Evolutionary conservation across 805 yeast genomes (phyloP), one percentile per base, ranked within the genome.

Genomic region (Saccharomyces paradoxus): DNA sequence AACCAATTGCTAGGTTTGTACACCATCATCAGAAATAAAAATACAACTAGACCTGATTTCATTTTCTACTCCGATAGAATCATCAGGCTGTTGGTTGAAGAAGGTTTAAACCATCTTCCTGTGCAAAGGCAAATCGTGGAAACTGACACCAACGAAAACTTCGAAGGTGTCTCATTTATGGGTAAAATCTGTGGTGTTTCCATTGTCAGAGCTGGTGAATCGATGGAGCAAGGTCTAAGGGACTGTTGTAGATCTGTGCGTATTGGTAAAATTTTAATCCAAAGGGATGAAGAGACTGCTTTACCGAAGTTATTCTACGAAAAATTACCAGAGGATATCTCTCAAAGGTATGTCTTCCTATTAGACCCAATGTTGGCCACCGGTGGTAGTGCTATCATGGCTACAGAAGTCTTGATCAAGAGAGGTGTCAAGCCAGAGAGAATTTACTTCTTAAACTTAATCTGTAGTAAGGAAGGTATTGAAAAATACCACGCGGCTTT

Each of bases 131-230:
- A 76, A 31, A 67, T 74, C 3, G 86, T 94, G 49, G 77, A 78
- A 52, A 91, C 98, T 37, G 92, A 95, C 49, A 83, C 94, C 12
- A 86, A 84, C 52, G 78, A 82, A 59, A 72, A 73, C 41, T 89
- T 81, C 69, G 77, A 81, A 3, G 99, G 99, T 13, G 85, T 86
- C 55, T 77, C 78, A 56, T 92, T 92, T 70, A 74, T 82, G 65
- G 98, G 99, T 48, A 90, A 89, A 72, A 94, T 94, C 57, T 92
- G 98, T 70, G 99, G 99, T 60, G 99, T 94, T 41, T 89, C 97
- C 17, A 94, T 94, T 68, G 95, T 94, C 64, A 81, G 99, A 69
- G 99, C 99, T 4, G 99, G 99, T 61, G 99, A 94, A 72, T 86
- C 96, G 48, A 94, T 94, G 99, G 99, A 94, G 73, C 96, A 89